Conservation (phyloP, 129 eudicot species). For the Chrysanthemum seticuspe region DNA sequence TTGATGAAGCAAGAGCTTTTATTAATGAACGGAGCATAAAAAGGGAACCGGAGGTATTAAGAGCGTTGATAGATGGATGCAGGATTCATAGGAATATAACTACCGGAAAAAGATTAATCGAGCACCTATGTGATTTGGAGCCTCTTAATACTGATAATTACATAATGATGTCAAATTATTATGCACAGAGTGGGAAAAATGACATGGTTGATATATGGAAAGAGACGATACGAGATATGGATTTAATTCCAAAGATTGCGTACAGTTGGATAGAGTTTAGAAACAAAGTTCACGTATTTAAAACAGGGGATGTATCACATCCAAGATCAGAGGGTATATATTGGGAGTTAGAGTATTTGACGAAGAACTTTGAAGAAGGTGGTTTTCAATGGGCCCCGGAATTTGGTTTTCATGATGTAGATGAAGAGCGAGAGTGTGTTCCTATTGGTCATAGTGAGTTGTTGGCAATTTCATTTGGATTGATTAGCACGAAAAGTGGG, state of each 20-base stretch:
- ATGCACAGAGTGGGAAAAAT: constrained; percentile 40
- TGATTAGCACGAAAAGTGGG: constrained; percentile 48
- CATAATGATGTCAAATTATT: constrained; percentile 48
- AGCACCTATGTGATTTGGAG: constrained; percentile 50
- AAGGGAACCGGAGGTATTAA: constrained; percentile 41
- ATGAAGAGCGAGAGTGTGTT: constrained; percentile 52
- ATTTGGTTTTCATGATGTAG: constrained; percentile 52
- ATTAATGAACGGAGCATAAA: constrained; percentile 34
- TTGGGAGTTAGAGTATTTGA: constrained; percentile 43
- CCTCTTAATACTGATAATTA: constrained; percentile 57
- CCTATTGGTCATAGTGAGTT: constrained; percentile 62
- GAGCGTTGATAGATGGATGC: constrained; percentile 56
- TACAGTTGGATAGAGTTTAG: constrained; percentile 64
- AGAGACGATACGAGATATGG: constrained; percentile 45
- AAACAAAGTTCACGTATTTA: constrained; percentile 62
- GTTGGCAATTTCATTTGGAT: constrained; percentile 61
- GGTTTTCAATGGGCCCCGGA: constrained; percentile 20
- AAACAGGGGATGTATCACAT: constrained; percentile 57
- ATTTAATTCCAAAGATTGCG: constrained; percentile 45
- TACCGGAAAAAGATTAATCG: constrained; percentile 39
- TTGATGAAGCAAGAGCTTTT: constrained; percentile 42
- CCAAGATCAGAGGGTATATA: constrained; percentile 56
- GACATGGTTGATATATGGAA: constrained; percentile 39
- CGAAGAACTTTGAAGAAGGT: constrained; percentile 36
- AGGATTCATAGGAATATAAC: constrained; percentile 44